Percentiles rank a stretch among this genome's conserved stretches.
phyloP scores from a whole-genome alignment of 2,329 filamentous ascomycete species.

The Dactylonectria macrodidyma region DNA sequence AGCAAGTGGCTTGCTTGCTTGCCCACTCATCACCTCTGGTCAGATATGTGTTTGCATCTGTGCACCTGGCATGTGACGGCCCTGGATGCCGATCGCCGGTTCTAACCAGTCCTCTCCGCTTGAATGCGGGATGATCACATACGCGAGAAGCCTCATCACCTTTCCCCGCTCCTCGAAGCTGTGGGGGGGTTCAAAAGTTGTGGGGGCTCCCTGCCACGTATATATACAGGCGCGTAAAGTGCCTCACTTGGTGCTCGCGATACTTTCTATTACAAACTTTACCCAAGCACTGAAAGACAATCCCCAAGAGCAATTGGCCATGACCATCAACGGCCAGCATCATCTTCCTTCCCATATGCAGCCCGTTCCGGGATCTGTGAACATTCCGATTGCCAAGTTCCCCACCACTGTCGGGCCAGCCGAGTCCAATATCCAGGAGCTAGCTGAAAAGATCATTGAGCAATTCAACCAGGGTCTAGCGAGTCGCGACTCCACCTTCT shows the following conservation, averaged over 20 bases:
- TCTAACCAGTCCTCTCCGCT: neutral
- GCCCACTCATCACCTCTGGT: too few species aligned
- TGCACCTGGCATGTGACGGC: neutral
- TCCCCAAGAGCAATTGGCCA: conserved; percentile 16
- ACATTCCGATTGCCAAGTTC: conserved; percentile 64
- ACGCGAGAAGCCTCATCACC: neutral
- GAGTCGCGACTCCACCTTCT: conserved; percentile 50
- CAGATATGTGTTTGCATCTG: neutral
- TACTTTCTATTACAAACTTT: neutral
- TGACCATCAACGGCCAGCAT: conserved; percentile 39
- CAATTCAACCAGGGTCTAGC: conserved; percentile 59
- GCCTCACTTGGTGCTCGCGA: neutral
- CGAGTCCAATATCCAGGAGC: conserved; percentile 45
- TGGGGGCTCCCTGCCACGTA: neutral
- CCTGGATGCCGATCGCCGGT: neutral
- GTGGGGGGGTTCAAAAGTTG: neutral
- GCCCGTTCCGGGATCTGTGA: conserved; percentile 66
- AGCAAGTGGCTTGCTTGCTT: too few species aligned
- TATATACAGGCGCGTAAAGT: neutral
- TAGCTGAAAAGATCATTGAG: conserved; percentile 55
- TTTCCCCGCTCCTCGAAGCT: neutral
- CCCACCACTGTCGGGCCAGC: conserved; percentile 41
- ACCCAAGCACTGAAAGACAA: neutral
- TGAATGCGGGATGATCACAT: neutral
- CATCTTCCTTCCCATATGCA: conserved; percentile 47